Evolutionary conservation across 2,329 filamentous ascomycete species (phyloP).

Genomic region (Calonectria montana): DNA sequence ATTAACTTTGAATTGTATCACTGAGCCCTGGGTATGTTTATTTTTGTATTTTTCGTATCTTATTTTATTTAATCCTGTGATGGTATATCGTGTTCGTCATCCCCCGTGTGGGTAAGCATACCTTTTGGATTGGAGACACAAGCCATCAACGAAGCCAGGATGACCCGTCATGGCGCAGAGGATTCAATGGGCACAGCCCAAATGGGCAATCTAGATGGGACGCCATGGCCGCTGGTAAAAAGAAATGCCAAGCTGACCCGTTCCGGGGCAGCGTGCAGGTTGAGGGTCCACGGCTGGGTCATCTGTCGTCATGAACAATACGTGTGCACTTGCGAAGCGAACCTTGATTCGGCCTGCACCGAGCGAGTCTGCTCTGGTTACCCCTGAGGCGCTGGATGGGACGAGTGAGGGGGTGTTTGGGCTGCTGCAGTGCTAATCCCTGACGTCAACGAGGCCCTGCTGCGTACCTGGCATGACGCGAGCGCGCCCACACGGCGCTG

Average conservation of each 20-base stretch:
- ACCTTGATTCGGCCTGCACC: background rate
- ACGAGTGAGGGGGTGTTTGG: background rate
- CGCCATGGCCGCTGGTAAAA: background rate
- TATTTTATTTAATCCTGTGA: too few relatives aligned
- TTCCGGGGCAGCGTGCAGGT: slow-evolving; percentile 1
- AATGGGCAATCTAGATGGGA: slow-evolving; percentile 9
- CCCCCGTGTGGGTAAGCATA: background rate
- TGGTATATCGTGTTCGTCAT: too few relatives aligned
- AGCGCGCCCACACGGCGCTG: background rate
- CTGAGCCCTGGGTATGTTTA: too few relatives aligned
- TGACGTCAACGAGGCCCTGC: slow-evolving; percentile 10
- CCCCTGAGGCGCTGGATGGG: background rate
- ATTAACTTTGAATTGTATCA: too few relatives aligned
- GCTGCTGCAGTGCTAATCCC: slow-evolving; percentile 2
- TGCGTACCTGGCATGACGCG: slow-evolving; percentile 12
- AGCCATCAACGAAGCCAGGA: background rate
- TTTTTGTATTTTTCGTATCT: too few relatives aligned
- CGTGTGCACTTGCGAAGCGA: slow-evolving; percentile 1
- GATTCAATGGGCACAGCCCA: background rate
- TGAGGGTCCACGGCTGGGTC: background rate
- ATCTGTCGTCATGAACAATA: slow-evolving; percentile 4
- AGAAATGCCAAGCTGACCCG: slow-evolving; percentile 4
- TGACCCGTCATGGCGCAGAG: background rate
- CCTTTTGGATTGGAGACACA: background rate
- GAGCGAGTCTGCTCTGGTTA: background rate